These are phyloP conservation scores for Mucor circinelloides DNA, from an alignment of 371 early-diverging fungal species.

Conservation along the genomic window DNA sequence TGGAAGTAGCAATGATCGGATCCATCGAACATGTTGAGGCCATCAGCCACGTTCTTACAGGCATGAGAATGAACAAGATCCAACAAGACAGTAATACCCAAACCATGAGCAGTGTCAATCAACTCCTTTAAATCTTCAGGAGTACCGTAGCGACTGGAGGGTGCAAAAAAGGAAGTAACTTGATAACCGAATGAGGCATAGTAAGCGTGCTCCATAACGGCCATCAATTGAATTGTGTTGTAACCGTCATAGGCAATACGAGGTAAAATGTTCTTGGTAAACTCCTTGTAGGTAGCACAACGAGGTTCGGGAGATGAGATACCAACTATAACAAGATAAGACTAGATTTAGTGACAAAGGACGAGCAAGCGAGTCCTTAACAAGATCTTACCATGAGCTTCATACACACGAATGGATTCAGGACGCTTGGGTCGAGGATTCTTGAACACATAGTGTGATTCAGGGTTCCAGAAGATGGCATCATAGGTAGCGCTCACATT, in stretches of 20 bases:
- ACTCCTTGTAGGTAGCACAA: slow-evolving; percentile 86
- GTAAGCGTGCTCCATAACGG: slow-evolving; percentile 98
- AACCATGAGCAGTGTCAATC: slow-evolving; percentile 91
- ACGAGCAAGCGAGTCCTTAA: too few relatives aligned
- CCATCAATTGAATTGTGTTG: slow-evolving; percentile 96
- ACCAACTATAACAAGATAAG: slow-evolving; percentile 64
- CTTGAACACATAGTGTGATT: slow-evolving; percentile 70
- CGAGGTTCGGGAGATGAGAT: slow-evolving; percentile 85
- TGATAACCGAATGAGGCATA: slow-evolving; percentile 98
- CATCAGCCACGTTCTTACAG: slow-evolving; percentile 92
- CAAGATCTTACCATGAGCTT: slow-evolving; percentile 87
- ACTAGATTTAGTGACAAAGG: neutral
- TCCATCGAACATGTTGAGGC: slow-evolving; percentile 95
- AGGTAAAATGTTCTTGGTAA: slow-evolving; percentile 85
- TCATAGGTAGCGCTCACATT: slow-evolving; percentile 82
- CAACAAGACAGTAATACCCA: slow-evolving; percentile 88
- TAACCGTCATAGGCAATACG: slow-evolving; percentile 89
- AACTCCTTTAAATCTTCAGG: slow-evolving; percentile 90
- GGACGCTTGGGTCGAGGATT: slow-evolving; percentile 72
- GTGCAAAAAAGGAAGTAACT: slow-evolving; percentile 94
- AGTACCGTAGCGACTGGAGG: slow-evolving; percentile 88
- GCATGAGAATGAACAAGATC: slow-evolving; percentile 98
- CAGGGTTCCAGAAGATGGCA: slow-evolving; percentile 93
- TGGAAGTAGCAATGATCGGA: slow-evolving; percentile 96
- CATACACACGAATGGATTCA: slow-evolving; percentile 79